Conservation (phyloP, 2,329 filamentous ascomycete genomes). For the Aspergillus versicolor region DNA sequence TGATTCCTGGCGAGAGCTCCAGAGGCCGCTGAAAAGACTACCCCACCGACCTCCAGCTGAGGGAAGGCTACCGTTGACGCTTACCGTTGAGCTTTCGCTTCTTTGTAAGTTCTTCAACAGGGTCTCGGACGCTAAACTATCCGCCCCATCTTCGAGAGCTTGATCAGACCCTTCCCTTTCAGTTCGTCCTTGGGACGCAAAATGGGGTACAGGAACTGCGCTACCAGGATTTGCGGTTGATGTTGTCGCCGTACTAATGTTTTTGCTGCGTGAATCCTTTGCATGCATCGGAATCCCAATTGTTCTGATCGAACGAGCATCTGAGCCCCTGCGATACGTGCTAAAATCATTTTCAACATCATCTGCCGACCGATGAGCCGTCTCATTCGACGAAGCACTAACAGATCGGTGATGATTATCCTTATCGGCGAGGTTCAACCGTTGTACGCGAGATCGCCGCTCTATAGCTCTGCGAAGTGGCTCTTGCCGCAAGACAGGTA, state of each 20-base stretch:
- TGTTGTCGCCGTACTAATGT: slow-evolving; percentile 52
- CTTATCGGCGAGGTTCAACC: slow-evolving; percentile 37
- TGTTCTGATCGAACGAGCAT: slow-evolving; percentile 45
- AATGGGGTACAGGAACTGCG: slow-evolving; percentile 54
- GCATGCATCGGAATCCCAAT: slow-evolving; percentile 47
- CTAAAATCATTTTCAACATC: slow-evolving; percentile 31
- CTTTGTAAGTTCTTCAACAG: slow-evolving; percentile 54
- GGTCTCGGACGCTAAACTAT: slow-evolving; percentile 54
- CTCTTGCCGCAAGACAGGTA: slow-evolving; percentile 52
- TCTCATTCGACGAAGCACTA: slow-evolving; percentile 47
- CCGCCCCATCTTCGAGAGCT: slow-evolving; percentile 29
- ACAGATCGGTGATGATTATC: slow-evolving; percentile 39
- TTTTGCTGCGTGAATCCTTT: slow-evolving; percentile 45
- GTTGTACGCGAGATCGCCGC: slow-evolving; percentile 48
- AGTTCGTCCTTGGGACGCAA: slow-evolving; percentile 42
- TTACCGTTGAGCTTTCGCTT: slow-evolving; percentile 51
- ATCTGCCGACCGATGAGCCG: slow-evolving; percentile 34
- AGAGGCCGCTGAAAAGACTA: slow-evolving; percentile 56
- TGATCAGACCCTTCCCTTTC: slow-evolving; percentile 26
- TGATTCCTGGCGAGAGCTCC: slow-evolving; percentile 52
- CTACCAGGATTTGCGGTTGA: slow-evolving; percentile 52
- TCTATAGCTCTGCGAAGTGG: slow-evolving; percentile 56
- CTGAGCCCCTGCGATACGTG: slow-evolving; percentile 39
- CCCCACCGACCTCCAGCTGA: slow-evolving; percentile 54
- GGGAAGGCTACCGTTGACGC: slow-evolving; percentile 47